phyloP scores from a whole-genome alignment of 1,284 basidiomycete species.

The Cutaneotrichosporon sp. region DNA sequence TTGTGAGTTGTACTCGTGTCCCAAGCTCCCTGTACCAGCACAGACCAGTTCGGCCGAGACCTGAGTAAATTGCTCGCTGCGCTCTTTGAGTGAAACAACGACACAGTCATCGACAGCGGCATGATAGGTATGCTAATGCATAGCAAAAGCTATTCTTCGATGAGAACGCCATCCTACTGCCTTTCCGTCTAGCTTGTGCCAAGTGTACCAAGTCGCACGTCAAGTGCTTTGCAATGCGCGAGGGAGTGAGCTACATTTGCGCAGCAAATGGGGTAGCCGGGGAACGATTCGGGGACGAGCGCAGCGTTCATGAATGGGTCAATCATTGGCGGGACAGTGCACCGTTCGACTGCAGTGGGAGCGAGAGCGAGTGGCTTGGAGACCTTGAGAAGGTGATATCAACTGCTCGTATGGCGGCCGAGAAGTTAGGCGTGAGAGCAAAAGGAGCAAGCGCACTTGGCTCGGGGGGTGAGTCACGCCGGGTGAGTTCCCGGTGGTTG shows the following conservation, averaged over 20 bases:
- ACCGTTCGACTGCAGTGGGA: neutral
- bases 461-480: no score
- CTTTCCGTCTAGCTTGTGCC: neutral
- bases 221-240: neutral
- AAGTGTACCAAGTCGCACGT: neutral
- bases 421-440: neutral
- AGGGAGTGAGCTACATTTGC: neutral
- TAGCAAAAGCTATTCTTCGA: constrained; percentile 1
- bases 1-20: no score
- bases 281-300: neutral
- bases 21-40: no score
- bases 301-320: neutral
- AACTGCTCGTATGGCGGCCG: neutral
- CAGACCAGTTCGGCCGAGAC: no score
- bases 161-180: neutral
- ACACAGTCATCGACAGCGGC: neutral
- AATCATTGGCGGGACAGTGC: neutral
- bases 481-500: neutral
- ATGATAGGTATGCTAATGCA: neutral
- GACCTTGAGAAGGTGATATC: neutral
- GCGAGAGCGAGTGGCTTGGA: neutral
- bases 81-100: no score
- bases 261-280: neutral
- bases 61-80: no score
- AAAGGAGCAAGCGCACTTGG: no score